phyloP scores from a whole-genome alignment of 441 rosid species.

The Populus hybrid region DNA sequence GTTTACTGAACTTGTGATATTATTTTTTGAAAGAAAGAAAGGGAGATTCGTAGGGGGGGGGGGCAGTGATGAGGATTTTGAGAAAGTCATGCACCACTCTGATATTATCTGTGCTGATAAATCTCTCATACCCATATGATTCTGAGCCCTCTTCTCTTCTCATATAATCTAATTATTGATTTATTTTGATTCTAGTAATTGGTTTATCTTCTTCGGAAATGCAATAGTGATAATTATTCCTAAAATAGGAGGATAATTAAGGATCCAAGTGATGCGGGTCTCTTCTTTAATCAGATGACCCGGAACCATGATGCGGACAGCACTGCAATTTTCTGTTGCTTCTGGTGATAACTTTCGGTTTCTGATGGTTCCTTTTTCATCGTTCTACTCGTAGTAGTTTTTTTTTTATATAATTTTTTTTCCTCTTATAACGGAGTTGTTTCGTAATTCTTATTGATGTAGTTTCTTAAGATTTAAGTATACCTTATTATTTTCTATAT shows the following conservation, averaged over 20 bases:
- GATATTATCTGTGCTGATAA: constrained; percentile 48
- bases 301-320: constrained; percentile 58
- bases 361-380: constrained; percentile 45
- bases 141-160: constrained; percentile 35
- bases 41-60: constrained; percentile 8
- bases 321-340: constrained; percentile 27
- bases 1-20: too few relatives aligned
- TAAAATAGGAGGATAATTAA: too few relatives aligned
- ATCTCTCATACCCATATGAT: constrained; percentile 37
- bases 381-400: too few relatives aligned
- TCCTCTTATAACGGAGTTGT: background rate
- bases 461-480: too few relatives aligned
- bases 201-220: background rate
- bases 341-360: constrained; percentile 44
- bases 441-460: too few relatives aligned
- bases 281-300: constrained; percentile 19
- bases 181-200: background rate
- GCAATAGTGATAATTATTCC: too few relatives aligned
- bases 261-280: constrained; percentile 47
- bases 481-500: too few relatives aligned
- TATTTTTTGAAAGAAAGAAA: too few relatives aligned
- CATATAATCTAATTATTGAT: too few relatives aligned
- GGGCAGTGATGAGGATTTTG: constrained; percentile 40
- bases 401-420: too few relatives aligned
- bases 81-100: constrained; percentile 69